These are phyloP conservation scores for Wickerhamomyces alni DNA, from an alignment of 805 yeast species.

Conservation along the genomic window DNA sequence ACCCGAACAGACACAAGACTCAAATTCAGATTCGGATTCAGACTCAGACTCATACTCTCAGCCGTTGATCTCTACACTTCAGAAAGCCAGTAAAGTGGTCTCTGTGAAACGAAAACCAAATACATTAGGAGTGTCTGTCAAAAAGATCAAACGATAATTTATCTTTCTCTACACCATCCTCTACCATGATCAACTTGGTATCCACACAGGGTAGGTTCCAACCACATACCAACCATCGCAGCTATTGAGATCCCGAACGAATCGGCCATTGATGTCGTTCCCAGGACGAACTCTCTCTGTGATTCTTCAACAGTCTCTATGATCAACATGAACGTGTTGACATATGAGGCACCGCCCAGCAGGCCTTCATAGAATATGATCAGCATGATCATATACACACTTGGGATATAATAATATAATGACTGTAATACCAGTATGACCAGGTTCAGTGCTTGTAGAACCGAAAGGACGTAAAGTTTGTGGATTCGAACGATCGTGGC, in stretches of 20 bases:
- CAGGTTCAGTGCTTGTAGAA: slow-evolving; percentile 64
- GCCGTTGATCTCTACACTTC: slow-evolving; percentile 4
- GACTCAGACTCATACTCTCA: slow-evolving; percentile 14
- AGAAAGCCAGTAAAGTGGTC: slow-evolving; percentile 5
- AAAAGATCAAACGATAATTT: slow-evolving; percentile 7
- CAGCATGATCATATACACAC: slow-evolving; percentile 54
- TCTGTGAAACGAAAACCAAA: slow-evolving; percentile 13
- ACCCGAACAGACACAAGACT: neutral
- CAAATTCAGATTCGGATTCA: neutral
- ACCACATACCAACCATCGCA: slow-evolving; percentile 64
- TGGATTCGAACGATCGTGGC: slow-evolving; percentile 56
- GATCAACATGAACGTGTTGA: slow-evolving; percentile 78
- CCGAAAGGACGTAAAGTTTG: slow-evolving; percentile 53
- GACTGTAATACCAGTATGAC: slow-evolving; percentile 59
- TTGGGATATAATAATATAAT: slow-evolving; percentile 46
- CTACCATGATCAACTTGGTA: slow-evolving; percentile 69
- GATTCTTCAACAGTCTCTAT: slow-evolving; percentile 46
- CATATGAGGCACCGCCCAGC: slow-evolving; percentile 86
- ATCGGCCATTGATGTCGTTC: slow-evolving; percentile 79
- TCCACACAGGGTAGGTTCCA: slow-evolving; percentile 68
- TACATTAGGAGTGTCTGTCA: slow-evolving; percentile 12
- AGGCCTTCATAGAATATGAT: slow-evolving; percentile 83
- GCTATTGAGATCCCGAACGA: slow-evolving; percentile 81
- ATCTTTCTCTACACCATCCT: slow-evolving; percentile 62
- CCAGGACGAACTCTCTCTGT: slow-evolving; percentile 74